phyloP scores from a whole-genome alignment of 306 rosid species.

The Prunus mongolica region DNA sequence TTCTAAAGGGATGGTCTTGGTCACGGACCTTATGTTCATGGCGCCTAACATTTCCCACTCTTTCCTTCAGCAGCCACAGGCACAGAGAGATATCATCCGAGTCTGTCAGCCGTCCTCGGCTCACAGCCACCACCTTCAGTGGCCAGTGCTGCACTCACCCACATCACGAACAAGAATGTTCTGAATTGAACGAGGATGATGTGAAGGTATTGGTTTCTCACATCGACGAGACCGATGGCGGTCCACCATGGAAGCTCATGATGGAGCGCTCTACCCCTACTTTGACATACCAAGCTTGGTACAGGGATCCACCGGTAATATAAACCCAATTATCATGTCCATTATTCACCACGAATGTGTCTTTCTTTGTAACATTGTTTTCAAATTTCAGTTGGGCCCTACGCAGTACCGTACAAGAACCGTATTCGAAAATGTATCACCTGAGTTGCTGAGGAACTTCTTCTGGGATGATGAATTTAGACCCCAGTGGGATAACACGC shows the following conservation, averaged over 20 bases:
- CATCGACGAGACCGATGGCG: constrained; percentile 3
- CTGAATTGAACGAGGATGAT: not conserved
- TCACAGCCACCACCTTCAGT: not conserved
- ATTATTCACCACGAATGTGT: not conserved
- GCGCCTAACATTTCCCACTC: not conserved
- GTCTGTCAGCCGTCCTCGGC: not conserved
- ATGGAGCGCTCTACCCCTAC: constrained; percentile 6
- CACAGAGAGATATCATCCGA: not conserved
- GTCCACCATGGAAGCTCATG: constrained; percentile 16
- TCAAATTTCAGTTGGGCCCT: not conserved
- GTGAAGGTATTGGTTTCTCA: constrained; percentile 4
- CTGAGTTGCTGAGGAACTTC: constrained; percentile 2
- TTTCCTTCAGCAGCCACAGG: not conserved
- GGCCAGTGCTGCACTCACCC: not conserved
- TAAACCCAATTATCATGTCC: not conserved
- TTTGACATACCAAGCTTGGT: constrained; percentile 16
- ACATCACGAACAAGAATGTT: constrained; percentile 9
- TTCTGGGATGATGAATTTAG: constrained; percentile 21
- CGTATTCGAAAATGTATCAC: not conserved
- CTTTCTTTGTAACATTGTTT: not conserved
- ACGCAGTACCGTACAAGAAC: constrained; percentile 13
- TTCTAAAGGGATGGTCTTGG: not conserved
- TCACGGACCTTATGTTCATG: constrained; percentile 6
- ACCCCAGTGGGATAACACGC: constrained; percentile 8
- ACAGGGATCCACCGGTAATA: constrained; percentile 1